Conservation (phyloP, 805 yeast species). For the Saturnispora sanitii region DNA sequence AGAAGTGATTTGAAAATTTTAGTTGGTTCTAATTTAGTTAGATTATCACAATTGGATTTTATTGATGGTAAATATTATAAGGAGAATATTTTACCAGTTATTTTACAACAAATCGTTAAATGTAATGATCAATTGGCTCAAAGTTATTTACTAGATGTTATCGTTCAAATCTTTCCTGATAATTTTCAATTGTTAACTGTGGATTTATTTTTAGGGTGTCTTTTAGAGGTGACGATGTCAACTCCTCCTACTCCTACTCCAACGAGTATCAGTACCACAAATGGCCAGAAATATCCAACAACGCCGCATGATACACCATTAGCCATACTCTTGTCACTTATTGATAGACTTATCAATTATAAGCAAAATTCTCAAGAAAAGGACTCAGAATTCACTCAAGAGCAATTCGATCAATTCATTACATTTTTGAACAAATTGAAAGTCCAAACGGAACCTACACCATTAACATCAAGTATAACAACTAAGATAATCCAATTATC, state of each 20-base stretch:
- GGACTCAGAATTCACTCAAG: constrained; percentile 11
- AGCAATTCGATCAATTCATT: constrained; percentile 58
- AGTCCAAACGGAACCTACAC: too few species aligned
- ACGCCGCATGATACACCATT: too few species aligned
- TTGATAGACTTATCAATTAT: constrained; percentile 58
- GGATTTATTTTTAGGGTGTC: constrained; percentile 53
- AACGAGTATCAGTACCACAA: too few species aligned
- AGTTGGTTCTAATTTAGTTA: constrained; percentile 86
- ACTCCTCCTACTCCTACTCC: constrained; percentile 59
- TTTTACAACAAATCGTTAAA: constrained; percentile 84
- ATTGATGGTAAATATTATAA: constrained; percentile 45
- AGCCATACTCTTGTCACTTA: constrained; percentile 59
- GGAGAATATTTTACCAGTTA: constrained; percentile 57
- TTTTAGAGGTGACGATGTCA: constrained; percentile 56
- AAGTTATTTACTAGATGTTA: constrained; percentile 80
- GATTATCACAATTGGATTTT: constrained; percentile 76
- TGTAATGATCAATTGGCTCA: constrained; percentile 91
- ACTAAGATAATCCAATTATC: constrained; percentile 59
- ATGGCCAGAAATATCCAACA: too few species aligned
- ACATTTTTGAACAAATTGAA: constrained; percentile 47
- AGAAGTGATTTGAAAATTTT: constrained; percentile 82
- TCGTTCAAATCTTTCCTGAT: constrained; percentile 91
- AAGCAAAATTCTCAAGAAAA: constrained; percentile 30
- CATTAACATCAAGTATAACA: constrained; percentile 54
- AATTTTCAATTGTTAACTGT: constrained; percentile 76